These are phyloP conservation scores for Toxicodendron radicans DNA, from an alignment of 345 rosid genomes.

Conservation along the genomic window DNA sequence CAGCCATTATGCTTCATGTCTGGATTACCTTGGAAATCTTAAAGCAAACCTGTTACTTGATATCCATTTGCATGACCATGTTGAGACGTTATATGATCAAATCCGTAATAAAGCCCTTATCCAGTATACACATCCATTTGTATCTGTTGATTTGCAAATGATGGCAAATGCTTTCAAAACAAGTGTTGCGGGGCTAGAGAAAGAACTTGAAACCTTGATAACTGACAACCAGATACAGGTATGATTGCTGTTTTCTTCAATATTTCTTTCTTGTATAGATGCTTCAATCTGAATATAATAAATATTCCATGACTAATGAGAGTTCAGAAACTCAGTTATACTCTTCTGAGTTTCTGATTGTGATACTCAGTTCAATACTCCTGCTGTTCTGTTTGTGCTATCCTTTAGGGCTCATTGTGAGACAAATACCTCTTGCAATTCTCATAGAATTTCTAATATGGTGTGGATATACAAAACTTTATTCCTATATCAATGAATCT, in stretches of 20 bases:
- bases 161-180: slow-evolving; percentile 99
- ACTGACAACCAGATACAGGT: slow-evolving; percentile 98
- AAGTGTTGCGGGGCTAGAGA: slow-evolving; percentile 74
- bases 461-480: background rate
- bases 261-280: background rate
- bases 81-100: slow-evolving; percentile 84
- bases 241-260: background rate
- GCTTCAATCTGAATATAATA: background rate
- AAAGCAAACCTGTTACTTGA: slow-evolving; percentile 82
- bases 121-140: slow-evolving; percentile 97
- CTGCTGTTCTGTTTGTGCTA: background rate
- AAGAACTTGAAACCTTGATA: slow-evolving; percentile 89
- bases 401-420: background rate
- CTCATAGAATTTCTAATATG: background rate
- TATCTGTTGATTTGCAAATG: slow-evolving; percentile 90
- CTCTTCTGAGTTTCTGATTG: no score
- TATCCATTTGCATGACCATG: slow-evolving; percentile 90
- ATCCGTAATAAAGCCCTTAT: slow-evolving; percentile 94
- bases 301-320: background rate
- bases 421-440: background rate
- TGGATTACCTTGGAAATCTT: slow-evolving; percentile 88
- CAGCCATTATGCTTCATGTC: slow-evolving; percentile 94
- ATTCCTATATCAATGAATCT: background rate
- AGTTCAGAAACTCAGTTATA: background rate
- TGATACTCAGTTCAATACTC: background rate